phyloP scores from a whole-genome alignment of 352 stramenopile genomes.

The Thalassiosira gravida region DNA sequence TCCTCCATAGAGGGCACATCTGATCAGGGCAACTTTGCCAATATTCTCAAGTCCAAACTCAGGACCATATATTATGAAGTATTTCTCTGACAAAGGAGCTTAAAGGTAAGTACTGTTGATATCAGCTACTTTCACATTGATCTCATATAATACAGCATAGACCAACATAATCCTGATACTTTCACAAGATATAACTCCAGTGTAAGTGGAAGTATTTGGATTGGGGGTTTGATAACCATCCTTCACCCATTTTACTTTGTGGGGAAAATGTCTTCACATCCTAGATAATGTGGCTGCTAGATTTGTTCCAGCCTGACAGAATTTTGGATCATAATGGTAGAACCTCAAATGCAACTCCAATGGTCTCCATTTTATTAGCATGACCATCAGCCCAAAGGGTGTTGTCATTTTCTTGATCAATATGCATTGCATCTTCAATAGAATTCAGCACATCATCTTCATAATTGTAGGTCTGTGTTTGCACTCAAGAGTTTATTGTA shows the following conservation, averaged over 20 bases:
- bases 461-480: slow-evolving; percentile 62
- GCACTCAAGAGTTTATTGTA: neutral
- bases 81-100: slow-evolving; percentile 10
- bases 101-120: slow-evolving; percentile 46
- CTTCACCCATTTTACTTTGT: slow-evolving; percentile 28
- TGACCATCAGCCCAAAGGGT: slow-evolving; percentile 48
- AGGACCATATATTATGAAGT: slow-evolving; percentile 37
- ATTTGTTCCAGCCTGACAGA: neutral
- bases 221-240: slow-evolving; percentile 15
- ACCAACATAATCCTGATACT: slow-evolving; percentile 32
- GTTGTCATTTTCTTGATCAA: slow-evolving; percentile 62
- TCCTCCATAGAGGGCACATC: slow-evolving; percentile 59
- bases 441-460: slow-evolving; percentile 54
- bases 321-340: neutral
- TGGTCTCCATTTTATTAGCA: slow-evolving; percentile 63
- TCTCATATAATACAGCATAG: slow-evolving; percentile 27
- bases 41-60: slow-evolving; percentile 60
- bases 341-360: slow-evolving; percentile 61
- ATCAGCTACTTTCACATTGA: slow-evolving; percentile 46
- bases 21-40: slow-evolving; percentile 34
- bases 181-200: slow-evolving; percentile 47
- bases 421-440: slow-evolving; percentile 36
- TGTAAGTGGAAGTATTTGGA: slow-evolving; percentile 36
- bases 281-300: slow-evolving; percentile 29
- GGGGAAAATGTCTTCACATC: slow-evolving; percentile 50